A percentile compares a stretch with the other conserved stretches of the same genome.
Conservation (phyloP, 2,329 filamentous ascomycete species). For the Ceratocystiopsis sp. region DNA sequence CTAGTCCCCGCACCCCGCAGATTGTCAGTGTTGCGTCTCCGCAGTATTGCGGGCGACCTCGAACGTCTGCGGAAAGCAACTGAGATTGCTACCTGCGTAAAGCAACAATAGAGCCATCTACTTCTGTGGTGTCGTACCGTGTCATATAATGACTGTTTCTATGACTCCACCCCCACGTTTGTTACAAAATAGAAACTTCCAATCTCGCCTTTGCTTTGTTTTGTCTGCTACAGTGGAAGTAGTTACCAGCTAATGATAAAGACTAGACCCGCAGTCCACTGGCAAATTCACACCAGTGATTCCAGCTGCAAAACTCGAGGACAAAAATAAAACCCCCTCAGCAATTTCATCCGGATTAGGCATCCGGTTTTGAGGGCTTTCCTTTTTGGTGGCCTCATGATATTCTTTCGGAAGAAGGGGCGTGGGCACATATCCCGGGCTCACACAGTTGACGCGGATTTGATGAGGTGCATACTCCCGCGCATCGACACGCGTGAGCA, state of each 20-base stretch:
- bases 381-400: not conserved
- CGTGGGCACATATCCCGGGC: not conserved
- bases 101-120: too few species aligned
- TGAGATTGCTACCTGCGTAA: too few species aligned
- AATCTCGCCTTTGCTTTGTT: too few species aligned
- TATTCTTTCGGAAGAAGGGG: not conserved
- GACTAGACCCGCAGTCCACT: not conserved
- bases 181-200: too few species aligned
- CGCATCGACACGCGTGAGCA: not conserved
- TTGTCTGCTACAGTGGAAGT: too few species aligned
- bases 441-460: conserved; percentile 1
- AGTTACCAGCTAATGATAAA: not conserved
- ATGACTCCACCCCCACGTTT: too few species aligned
- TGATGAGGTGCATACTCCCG: not conserved
- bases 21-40: too few species aligned
- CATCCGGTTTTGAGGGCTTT: not conserved
- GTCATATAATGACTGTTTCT: too few species aligned
- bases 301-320: not conserved
- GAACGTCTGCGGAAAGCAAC: too few species aligned
- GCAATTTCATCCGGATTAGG: not conserved
- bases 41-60: too few species aligned
- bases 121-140: too few species aligned
- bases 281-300: not conserved
- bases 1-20: too few species aligned
- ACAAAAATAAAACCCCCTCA: not conserved